Evolutionary conservation across 2,329 filamentous ascomycete genomes (phyloP).

Genomic region (Gyromitra esculenta): DNA sequence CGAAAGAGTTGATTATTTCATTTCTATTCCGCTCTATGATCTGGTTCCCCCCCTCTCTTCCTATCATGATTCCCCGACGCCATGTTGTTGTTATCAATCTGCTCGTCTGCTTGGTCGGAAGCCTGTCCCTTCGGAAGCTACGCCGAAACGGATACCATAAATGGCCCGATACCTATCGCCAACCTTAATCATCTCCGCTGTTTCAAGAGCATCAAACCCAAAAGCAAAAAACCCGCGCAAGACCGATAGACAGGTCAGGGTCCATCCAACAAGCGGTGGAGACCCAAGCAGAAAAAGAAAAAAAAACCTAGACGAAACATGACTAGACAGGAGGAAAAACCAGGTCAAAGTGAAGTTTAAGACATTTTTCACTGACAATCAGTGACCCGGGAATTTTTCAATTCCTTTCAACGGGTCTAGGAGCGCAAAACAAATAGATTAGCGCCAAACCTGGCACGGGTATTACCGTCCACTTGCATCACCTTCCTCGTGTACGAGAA

Average conservation of each 20-base stretch:
- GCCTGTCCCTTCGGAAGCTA: slow-evolving; percentile 38
- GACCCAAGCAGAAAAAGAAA: slow-evolving; percentile 9
- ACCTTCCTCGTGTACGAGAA: slow-evolving; percentile 99
- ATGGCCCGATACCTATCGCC: slow-evolving; percentile 31
- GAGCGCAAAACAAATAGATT: slow-evolving; percentile 62
- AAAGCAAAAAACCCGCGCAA: slow-evolving; percentile 43
- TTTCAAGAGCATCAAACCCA: slow-evolving; percentile 39
- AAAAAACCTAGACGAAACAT: slow-evolving; percentile 15
- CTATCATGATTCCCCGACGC: slow-evolving; percentile 37
- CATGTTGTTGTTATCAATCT: slow-evolving; percentile 42
- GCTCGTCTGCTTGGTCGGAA: slow-evolving; percentile 35
- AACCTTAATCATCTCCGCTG: slow-evolving; percentile 46
- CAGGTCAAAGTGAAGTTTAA: slow-evolving; percentile 43
- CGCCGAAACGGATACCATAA: slow-evolving; percentile 29
- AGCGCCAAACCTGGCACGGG: slow-evolving; percentile 85
- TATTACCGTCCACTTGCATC: slow-evolving; percentile 93
- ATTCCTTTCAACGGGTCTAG: slow-evolving; percentile 45
- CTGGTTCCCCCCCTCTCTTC: slow-evolving; percentile 38
- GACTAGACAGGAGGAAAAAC: slow-evolving; percentile 35
- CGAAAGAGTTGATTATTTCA: slow-evolving; percentile 35
- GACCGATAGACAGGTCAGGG: slow-evolving; percentile 38
- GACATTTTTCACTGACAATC: slow-evolving; percentile 49
- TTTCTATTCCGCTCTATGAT: neutral
- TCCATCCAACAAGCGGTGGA: slow-evolving; percentile 32
- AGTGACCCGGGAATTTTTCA: slow-evolving; percentile 52